Evolutionary conservation across 1,284 basidiomycete genomes (phyloP), one percentile per base, ranked within the genome.

Genomic region (Vanrija pseudolonga): DNA sequence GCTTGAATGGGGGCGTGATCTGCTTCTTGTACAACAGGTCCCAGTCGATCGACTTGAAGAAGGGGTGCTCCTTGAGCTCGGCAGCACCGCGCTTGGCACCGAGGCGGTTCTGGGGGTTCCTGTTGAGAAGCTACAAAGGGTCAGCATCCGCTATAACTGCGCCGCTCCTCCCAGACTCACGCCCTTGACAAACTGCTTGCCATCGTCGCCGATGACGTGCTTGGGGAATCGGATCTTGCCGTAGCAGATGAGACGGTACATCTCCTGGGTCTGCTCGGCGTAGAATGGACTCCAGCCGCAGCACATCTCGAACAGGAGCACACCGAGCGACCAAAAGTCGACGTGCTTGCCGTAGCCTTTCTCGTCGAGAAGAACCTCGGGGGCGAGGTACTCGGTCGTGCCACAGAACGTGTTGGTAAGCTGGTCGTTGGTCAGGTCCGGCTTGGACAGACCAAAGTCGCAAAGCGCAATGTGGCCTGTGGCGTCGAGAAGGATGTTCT

Each of bases 201-300:
- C 96, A 56, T 98, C 94, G 67, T 98, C 96, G 57, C 88, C 87
- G 67, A 98, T 98, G 28, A 97, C 94, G 68, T 93, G 89, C 24
- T 73, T 74, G 26, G 96, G 96, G 80, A 98, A 98, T 61, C 95
- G 84, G 74, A 99, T 98, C 83, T 98, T 98, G 62, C 96, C 96
- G 76, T 74, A 74, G 68, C 93, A 98, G 65, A 99, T 98, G 53
- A 80, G 95, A 90, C 82, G 93, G 81, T 99, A 99, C 96, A 99
- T 99, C 77, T 97, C 91, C 75, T 99, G 95, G 17, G 93, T 98
- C 73, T 98, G 96, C 69, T 98, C 96, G 15, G 95, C 95, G 71
- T 98, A 99, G 80, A 99, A 99, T 37, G 96, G 96, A 74, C 89
- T 93, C 96, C 96, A 98, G 17, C 96, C 96, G 68, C 96, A 98